Conservation (phyloP, 176 grass and related monocot species). For the Phoenix dactylifera region DNA sequence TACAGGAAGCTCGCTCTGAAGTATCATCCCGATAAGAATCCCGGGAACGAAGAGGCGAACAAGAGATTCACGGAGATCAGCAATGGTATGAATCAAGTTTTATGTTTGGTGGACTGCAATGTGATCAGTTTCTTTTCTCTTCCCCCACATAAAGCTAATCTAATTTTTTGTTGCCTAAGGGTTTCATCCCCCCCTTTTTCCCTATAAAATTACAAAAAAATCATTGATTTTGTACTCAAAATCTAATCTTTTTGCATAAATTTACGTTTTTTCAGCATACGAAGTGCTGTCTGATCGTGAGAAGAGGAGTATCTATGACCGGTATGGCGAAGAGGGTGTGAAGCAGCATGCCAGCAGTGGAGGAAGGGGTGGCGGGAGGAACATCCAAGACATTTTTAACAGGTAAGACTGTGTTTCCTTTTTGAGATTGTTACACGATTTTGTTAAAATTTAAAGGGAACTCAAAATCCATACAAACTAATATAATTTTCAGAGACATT, state of each 20-base stretch:
- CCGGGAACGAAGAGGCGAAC: conserved; percentile 81
- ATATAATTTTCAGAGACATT: too few relatives aligned
- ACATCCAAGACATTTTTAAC: conserved; percentile 91
- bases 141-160: too few relatives aligned
- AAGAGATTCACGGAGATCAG: conserved; percentile 87
- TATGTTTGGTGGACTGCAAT: too few relatives aligned
- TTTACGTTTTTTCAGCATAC: conserved; percentile 39
- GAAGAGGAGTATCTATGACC: conserved; percentile 96
- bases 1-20: conserved; percentile 96
- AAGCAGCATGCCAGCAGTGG: conserved; percentile 75
- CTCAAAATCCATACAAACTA: too few relatives aligned
- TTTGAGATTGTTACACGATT: too few relatives aligned
- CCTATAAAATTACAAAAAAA: too few relatives aligned
- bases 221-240: background rate
- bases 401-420: conserved; percentile 25
- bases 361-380: conserved; percentile 67
- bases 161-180: too few relatives aligned
- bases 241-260: too few relatives aligned
- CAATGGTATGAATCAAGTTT: conserved; percentile 39
- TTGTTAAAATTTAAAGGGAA: background rate
- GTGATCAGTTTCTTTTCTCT: too few relatives aligned
- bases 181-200: too few relatives aligned
- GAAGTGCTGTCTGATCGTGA: conserved; percentile 86
- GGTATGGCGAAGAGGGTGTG: conserved; percentile 83
- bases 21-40: conserved; percentile 97